Conservation (phyloP, 805 yeast species). For the Myxozyma kluyveri region DNA sequence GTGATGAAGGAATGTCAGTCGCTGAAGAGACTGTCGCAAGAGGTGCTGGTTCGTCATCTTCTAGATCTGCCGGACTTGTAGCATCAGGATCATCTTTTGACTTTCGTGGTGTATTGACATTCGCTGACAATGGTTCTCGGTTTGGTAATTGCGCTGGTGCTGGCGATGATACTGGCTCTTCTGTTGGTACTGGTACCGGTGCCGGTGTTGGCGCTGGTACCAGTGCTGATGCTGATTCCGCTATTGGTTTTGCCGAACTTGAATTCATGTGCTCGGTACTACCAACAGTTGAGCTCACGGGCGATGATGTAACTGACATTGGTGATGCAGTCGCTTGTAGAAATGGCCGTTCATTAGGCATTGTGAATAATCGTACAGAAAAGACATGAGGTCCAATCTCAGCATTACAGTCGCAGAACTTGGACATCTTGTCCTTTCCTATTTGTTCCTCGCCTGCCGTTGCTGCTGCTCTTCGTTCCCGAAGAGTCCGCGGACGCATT, state of each 20-base stretch:
- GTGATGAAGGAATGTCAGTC: too few species aligned
- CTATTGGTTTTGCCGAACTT: background rate
- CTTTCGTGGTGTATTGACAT: background rate
- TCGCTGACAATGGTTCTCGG: background rate
- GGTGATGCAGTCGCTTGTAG: background rate
- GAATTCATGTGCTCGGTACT: background rate
- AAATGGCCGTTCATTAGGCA: constrained; percentile 60
- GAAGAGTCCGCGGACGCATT: constrained; percentile 74
- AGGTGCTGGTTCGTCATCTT: too few species aligned
- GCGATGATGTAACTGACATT: background rate
- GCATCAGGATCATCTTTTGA: background rate
- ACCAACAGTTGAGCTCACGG: background rate
- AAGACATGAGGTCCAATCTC: constrained; percentile 80
- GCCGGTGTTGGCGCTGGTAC: background rate
- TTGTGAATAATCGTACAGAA: constrained; percentile 73
- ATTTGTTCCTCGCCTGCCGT: constrained; percentile 41
- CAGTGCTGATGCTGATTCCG: background rate
- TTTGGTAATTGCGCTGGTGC: constrained; percentile 20
- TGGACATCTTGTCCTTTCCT: constrained; percentile 84
- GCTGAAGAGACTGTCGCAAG: too few species aligned
- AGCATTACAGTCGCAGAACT: constrained; percentile 72
- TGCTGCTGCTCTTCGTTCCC: constrained; percentile 49
- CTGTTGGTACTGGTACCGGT: background rate
- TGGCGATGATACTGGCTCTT: constrained; percentile 26
- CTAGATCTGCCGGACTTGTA: background rate